Evolutionary conservation across 1,139 yeast species (phyloP).

Genomic region (Debaryomycetaceae sp.): DNA sequence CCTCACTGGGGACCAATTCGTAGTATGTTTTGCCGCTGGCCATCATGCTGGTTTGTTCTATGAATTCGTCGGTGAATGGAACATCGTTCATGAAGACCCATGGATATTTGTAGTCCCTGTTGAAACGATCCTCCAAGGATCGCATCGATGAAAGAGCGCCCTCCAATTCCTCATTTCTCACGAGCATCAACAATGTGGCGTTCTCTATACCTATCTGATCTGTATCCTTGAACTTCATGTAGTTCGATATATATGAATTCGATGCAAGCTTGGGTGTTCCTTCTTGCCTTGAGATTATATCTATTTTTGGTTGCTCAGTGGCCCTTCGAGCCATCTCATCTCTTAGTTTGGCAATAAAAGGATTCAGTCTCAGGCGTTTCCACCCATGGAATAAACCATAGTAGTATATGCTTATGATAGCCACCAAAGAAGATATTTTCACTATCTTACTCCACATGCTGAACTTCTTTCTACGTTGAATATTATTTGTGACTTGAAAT

Average conservation of each 20-base stretch:
- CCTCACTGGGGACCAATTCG: constrained; percentile 39
- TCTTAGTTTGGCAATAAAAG: not conserved
- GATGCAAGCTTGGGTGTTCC: constrained; percentile 34
- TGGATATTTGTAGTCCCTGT: constrained; percentile 42
- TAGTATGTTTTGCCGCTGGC: constrained; percentile 69
- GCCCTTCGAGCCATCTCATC: not conserved
- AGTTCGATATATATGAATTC: constrained; percentile 37
- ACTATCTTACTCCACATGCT: not conserved
- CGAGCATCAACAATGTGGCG: constrained; percentile 50
- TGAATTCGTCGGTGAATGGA: constrained; percentile 39
- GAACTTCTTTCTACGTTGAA: not conserved
- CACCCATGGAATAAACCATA: not conserved
- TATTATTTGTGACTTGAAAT: not conserved
- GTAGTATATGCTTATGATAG: not conserved
- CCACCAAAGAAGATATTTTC: not conserved
- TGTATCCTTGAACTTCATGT: constrained; percentile 26
- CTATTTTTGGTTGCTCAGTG: not conserved
- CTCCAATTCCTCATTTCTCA: constrained; percentile 37
- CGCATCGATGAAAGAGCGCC: constrained; percentile 44
- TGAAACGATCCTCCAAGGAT: constrained; percentile 46
- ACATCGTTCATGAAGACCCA: constrained; percentile 47
- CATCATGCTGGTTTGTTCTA: constrained; percentile 67
- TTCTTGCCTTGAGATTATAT: not conserved
- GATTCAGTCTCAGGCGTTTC: not conserved
- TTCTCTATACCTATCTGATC: constrained; percentile 43